Evolutionary conservation across 2,329 filamentous ascomycete genomes (phyloP).

Genomic region (Huntiella decipiens): DNA sequence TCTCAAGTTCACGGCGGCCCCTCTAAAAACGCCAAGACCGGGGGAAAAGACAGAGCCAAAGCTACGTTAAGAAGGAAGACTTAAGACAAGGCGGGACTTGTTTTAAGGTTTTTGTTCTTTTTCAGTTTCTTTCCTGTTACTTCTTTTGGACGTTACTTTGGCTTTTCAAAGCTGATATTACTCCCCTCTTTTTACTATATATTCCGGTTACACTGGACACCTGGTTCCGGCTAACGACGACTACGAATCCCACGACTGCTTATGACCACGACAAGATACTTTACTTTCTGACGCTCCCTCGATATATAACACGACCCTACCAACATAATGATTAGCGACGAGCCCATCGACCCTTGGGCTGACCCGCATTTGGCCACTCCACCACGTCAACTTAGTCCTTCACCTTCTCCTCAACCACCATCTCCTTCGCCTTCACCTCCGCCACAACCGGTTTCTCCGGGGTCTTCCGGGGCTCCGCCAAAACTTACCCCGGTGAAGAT

Average conservation of each 20-base stretch:
- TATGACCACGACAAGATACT: no score
- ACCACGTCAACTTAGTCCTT: not conserved
- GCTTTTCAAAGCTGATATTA: not conserved
- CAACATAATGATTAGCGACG: slow-evolving; percentile 7
- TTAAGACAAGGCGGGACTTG: not conserved
- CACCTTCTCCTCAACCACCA: not conserved
- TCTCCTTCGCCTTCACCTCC: not conserved
- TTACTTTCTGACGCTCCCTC: not conserved
- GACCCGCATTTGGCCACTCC: not conserved
- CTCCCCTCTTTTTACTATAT: no score
- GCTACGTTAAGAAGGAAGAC: no score
- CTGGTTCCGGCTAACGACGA: no score
- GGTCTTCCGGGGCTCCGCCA: not conserved
- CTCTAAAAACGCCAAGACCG: no score
- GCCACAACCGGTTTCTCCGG: not conserved
- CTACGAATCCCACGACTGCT: no score
- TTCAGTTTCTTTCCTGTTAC: not conserved
- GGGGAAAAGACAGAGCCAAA: no score
- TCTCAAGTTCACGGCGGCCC: no score
- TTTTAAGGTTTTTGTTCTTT: not conserved
- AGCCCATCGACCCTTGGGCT: slow-evolving; percentile 10
- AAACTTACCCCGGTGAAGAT: not conserved
- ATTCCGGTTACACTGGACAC: no score
- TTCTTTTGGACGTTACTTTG: not conserved
- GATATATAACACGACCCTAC: not conserved